Evolutionary conservation across 495 filamentous ascomycete species (phyloP).

Genomic region (Neurospora sp.): DNA sequence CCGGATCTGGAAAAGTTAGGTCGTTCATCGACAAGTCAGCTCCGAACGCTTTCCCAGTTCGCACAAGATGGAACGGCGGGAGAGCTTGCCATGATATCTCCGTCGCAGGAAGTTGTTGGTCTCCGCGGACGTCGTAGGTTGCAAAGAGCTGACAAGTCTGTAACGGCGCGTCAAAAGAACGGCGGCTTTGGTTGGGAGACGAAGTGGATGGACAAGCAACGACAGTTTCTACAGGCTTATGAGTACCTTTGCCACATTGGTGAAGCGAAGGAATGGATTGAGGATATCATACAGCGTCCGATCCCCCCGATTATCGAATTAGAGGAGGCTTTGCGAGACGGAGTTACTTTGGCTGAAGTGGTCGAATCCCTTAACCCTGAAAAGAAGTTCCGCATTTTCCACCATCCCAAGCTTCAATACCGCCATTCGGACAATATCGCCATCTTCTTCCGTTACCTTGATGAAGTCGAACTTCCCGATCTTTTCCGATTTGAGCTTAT

Average conservation of each 20-base stretch:
- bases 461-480: conserved; percentile 89
- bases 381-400: conserved; percentile 70
- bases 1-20: conserved; percentile 72
- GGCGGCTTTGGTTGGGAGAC: conserved; percentile 63
- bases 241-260: conserved; percentile 99
- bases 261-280: conserved; percentile 99
- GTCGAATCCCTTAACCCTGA: conserved; percentile 81
- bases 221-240: conserved; percentile 93
- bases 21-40: conserved; percentile 75
- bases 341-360: conserved; percentile 92
- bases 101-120: conserved; percentile 75
- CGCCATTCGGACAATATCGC: conserved; percentile 97
- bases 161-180: conserved; percentile 35
- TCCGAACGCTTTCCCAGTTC: conserved; percentile 80
- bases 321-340: conserved; percentile 87
- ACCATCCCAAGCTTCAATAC: conserved; percentile 73
- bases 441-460: conserved; percentile 83
- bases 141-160: conserved; percentile 55
- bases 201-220: conserved; percentile 98
- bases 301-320: conserved; percentile 94
- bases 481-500: conserved; percentile 98
- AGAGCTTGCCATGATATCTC: conserved; percentile 65
- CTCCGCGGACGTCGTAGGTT: conserved; percentile 73
- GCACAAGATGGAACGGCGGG: conserved; percentile 64
- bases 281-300: conserved; percentile 78